Conservation (phyloP, 805 yeast genomes). For the Starmerella apis region DNA sequence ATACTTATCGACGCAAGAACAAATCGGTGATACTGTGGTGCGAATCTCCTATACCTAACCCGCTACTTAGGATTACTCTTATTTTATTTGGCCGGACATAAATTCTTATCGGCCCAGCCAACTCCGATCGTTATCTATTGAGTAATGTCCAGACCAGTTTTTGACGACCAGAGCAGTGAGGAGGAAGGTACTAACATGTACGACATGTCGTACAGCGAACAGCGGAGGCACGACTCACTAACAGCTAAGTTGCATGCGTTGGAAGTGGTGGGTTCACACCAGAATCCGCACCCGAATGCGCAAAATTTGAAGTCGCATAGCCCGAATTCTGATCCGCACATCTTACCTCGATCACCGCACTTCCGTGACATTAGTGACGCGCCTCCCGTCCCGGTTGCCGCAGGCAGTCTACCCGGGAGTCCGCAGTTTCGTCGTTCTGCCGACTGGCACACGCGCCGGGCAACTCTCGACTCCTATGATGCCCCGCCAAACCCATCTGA, state of each 20-base stretch:
- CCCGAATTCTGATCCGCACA: neutral
- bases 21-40: slow-evolving; percentile 17
- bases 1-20: slow-evolving; percentile 14
- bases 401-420: neutral
- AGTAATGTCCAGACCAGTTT: slow-evolving; percentile 11
- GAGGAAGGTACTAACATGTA: slow-evolving; percentile 11
- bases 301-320: neutral
- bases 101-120: neutral
- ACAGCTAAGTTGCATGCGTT: slow-evolving; percentile 26
- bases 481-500: slow-evolving; percentile 30
- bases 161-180: slow-evolving; percentile 14
- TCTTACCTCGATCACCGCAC: slow-evolving; percentile 10
- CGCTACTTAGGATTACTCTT: neutral
- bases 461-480: slow-evolving; percentile 22
- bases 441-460: slow-evolving; percentile 8
- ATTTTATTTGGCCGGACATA: neutral
- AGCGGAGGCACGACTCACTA: slow-evolving; percentile 18
- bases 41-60: slow-evolving; percentile 12
- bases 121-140: neutral
- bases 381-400: slow-evolving; percentile 17
- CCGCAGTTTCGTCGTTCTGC: slow-evolving; percentile 11
- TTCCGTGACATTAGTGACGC: slow-evolving; percentile 15
- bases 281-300: neutral
- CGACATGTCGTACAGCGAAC: slow-evolving; percentile 24
- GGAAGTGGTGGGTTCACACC: slow-evolving; percentile 15